Evolutionary conservation across 257 asterid species (phyloP).

Genomic region (Capsicum baccatum): DNA sequence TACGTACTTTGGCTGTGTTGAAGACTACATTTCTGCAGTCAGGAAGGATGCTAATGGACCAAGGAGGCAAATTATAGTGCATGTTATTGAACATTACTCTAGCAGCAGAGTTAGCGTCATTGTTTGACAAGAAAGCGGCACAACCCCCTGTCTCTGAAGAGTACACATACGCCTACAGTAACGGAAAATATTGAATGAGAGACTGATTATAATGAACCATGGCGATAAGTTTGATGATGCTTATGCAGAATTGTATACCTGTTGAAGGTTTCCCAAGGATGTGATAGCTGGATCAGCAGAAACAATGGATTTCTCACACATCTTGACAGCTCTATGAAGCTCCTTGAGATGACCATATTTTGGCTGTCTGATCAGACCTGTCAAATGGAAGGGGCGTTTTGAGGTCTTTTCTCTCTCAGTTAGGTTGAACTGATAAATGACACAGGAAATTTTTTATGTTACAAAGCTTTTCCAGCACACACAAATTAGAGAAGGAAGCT

Average conservation of each 20-base stretch:
- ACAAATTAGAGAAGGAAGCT: neutral
- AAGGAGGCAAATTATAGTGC: constrained; percentile 87
- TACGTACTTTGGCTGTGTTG: constrained; percentile 89
- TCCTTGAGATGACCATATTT: constrained; percentile 91
- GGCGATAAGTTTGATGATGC: neutral
- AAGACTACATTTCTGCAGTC: constrained; percentile 90
- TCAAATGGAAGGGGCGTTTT: neutral
- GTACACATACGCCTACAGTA: constrained; percentile 77
- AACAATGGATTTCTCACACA: constrained; percentile 74
- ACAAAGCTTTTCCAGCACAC: neutral
- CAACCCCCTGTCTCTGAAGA: constrained; percentile 79
- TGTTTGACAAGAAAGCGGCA: constrained; percentile 89
- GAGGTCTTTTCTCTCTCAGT: neutral
- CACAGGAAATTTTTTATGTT: neutral
- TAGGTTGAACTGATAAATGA: neutral
- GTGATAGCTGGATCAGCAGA: constrained; percentile 83
- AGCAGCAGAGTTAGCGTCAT: constrained; percentile 51
- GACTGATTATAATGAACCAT: neutral
- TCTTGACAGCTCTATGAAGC: constrained; percentile 82
- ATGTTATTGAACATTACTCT: constrained; percentile 83
- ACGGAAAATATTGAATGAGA: constrained; percentile 27
- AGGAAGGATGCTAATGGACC: constrained; percentile 98
- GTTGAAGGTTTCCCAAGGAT: constrained; percentile 86
- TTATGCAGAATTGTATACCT: constrained; percentile 53
- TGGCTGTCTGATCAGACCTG: constrained; percentile 72